Conservation (phyloP, 176 grass and related monocot genomes). For the Ananas comosus region DNA sequence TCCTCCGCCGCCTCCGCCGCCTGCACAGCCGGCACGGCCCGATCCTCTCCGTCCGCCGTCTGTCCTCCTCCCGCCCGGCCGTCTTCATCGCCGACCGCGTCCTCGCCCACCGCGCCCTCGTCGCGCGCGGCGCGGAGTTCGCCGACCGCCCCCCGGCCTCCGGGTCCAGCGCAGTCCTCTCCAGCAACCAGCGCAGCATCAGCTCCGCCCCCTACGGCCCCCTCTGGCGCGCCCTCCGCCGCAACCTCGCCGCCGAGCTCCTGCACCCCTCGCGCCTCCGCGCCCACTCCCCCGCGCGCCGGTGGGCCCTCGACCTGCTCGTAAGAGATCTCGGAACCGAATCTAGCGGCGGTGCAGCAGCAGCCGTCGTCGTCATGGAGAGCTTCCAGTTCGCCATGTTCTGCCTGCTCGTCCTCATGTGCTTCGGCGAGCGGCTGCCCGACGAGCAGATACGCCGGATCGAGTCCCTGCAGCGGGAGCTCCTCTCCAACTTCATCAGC, state of each 20-base stretch:
- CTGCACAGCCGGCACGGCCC: slow-evolving; percentile 19
- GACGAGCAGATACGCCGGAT: slow-evolving; percentile 24
- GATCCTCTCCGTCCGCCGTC: slow-evolving; percentile 5
- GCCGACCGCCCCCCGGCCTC: background rate
- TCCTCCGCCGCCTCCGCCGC: background rate
- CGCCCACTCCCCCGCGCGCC: slow-evolving; percentile 9
- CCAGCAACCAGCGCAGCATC: slow-evolving; percentile 1
- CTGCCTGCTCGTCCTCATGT: slow-evolving; percentile 62
- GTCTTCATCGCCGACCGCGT: slow-evolving; percentile 17
- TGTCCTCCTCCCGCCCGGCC: slow-evolving; percentile 5
- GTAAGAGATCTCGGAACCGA: slow-evolving; percentile 9
- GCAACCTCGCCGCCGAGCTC: slow-evolving; percentile 28
- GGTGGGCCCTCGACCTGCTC: slow-evolving; percentile 13
- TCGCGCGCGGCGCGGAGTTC: background rate
- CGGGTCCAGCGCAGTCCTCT: background rate
- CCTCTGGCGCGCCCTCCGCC: slow-evolving; percentile 24
- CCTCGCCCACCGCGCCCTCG: slow-evolving; percentile 15
- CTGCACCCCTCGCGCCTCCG: slow-evolving; percentile 8
- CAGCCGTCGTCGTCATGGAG: background rate
- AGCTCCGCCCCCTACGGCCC: slow-evolving; percentile 21
- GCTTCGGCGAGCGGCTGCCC: slow-evolving; percentile 42
- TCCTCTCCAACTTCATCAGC: too few species aligned
- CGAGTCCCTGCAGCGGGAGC: slow-evolving; percentile 11
- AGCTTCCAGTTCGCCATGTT: slow-evolving; percentile 38
- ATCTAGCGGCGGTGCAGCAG: background rate